Conservation (phyloP, 2,329 filamentous ascomycete genomes). For the Paecilomyces formosus region DNA sequence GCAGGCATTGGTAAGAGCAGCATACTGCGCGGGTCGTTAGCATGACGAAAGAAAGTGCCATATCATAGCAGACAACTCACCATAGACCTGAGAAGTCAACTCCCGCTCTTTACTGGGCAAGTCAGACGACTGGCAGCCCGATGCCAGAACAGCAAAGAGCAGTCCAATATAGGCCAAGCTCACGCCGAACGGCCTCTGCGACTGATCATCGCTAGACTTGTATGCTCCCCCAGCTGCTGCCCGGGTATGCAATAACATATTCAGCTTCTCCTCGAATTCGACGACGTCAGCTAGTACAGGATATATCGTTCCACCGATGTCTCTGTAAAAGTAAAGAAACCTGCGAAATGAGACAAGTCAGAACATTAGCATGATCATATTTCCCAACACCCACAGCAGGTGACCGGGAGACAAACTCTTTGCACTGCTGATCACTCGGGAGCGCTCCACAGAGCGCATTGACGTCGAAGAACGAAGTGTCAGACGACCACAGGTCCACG, state of each 20-base stretch:
- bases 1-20: conserved; percentile 58
- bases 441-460: conserved; percentile 52
- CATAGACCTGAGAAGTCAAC: conserved; percentile 57
- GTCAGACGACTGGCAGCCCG: conserved; percentile 54
- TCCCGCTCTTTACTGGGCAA: conserved; percentile 53
- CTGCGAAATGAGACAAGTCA: conserved; percentile 16
- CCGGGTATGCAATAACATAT: conserved; percentile 47
- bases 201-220: conserved; percentile 31
- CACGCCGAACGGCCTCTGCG: conserved; percentile 51
- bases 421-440: conserved; percentile 51
- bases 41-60: conserved; percentile 17
- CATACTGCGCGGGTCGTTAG: conserved; percentile 38
- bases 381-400: neutral
- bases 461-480: conserved; percentile 51
- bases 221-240: conserved; percentile 36
- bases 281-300: conserved; percentile 52
- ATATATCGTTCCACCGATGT: conserved; percentile 53
- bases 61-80: conserved; percentile 25
- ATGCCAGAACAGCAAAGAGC: conserved; percentile 56
- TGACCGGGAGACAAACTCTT: conserved; percentile 22
- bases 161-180: conserved; percentile 52
- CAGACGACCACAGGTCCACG: conserved; percentile 57
- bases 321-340: conserved; percentile 51
- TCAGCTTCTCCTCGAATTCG: conserved; percentile 48
- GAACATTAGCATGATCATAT: conserved; percentile 1